Conservation (phyloP, 345 rosid species). For the Eucalyptus brandiana region DNA sequence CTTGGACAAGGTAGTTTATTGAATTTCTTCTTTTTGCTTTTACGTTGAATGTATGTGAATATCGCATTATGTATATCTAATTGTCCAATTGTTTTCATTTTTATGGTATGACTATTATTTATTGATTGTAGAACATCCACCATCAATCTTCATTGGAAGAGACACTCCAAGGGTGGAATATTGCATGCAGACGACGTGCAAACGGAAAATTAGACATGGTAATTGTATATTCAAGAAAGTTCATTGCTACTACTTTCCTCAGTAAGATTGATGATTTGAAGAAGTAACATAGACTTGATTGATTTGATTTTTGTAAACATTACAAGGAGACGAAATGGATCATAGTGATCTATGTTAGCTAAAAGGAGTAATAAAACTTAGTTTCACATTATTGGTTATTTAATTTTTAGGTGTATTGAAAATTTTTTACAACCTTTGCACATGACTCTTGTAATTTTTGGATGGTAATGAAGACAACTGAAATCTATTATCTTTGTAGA, state of each 20-base stretch:
- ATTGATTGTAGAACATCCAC: background rate
- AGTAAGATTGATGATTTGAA: background rate
- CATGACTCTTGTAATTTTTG: background rate
- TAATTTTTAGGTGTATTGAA: background rate
- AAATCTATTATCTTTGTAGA: background rate
- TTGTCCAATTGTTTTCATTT: background rate
- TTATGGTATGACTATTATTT: background rate
- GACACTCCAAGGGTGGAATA: background rate
- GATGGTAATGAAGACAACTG: background rate
- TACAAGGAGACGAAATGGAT: background rate
- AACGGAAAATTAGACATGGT: background rate
- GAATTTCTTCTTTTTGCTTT: background rate
- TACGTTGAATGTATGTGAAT: background rate
- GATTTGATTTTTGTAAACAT: background rate
- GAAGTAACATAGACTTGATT: background rate
- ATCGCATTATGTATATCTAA: background rate
- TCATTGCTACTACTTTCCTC: background rate
- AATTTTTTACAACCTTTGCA: background rate
- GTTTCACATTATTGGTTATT: background rate
- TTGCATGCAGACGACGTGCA: background rate
- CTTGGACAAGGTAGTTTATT: background rate
- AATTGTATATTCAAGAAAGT: background rate
- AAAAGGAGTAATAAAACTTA: background rate
- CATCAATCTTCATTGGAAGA: background rate
- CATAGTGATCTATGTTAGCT: background rate